Evolutionary conservation across 2,329 filamentous ascomycete species (phyloP), one percentile per base, ranked within the genome.

Genomic region (Huntiella decipiens): DNA sequence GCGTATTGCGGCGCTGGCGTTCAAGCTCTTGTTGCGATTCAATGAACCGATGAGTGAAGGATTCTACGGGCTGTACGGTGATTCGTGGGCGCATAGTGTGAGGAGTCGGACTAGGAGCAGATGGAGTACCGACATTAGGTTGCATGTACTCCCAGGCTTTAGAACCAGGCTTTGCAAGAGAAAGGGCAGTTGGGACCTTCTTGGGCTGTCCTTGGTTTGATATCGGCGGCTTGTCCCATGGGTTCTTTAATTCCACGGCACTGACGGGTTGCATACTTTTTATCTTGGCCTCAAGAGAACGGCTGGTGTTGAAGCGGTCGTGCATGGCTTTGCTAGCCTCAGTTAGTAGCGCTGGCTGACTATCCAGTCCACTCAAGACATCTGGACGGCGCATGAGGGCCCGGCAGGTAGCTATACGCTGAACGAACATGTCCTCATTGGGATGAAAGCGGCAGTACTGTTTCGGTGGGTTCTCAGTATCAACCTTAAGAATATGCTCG

Each of bases 401-500:
- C 22, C 22, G 22, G 22, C 22, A 28, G 7, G 7, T 28, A 2
- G 22, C 22, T 28, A 2, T 3, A 3, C 11, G 16, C n/a, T 43
- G 40, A 10, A n/a, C 7, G 8, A 13, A 7, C 16, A 41, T 11
- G 1, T 40, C 44, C 8, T 32, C 8, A n/a, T 47, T 22, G 5
- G 58, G 54, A 0, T 57, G 55, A 45, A 61, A 59, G 3, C 22
- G 6, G 22, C 22, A 28, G 7, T 28, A 28, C 22, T 28, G 22
- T 28, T 28, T 28, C 5, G 67, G 66, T 0, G 62, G 43, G 0
- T 54, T 51, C 0, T 61, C 60, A 0, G 79, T 78, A 57, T 86
- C 78, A 1, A 84, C 73, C 0, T 85, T 64, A 2, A 87, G 59
- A 1, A 85, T 60, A 2, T 73, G 72, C 53, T 82, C 75, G 44